phyloP scores from a whole-genome alignment of 306 rosid genomes.

The Prunus kanzakura region DNA sequence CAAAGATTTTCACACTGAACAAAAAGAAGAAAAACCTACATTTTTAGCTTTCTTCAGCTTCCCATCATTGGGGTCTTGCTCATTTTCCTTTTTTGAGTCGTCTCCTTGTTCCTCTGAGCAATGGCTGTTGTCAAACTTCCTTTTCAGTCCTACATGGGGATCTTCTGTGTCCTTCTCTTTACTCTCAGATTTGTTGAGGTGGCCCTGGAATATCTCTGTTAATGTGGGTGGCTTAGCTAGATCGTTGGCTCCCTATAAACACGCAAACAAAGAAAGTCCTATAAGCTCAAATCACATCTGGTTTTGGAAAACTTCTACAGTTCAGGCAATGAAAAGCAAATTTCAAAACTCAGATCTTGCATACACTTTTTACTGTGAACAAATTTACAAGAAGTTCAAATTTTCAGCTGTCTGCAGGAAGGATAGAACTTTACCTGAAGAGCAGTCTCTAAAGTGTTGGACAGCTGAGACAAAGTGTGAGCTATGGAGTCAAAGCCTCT shows the following conservation, averaged over 20 bases:
- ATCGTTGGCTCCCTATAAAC: slow-evolving; percentile 68
- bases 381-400: background rate
- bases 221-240: slow-evolving; percentile 78
- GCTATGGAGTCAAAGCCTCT: slow-evolving; percentile 89
- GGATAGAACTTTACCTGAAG: slow-evolving; percentile 49
- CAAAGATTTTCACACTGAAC: background rate
- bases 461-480: slow-evolving; percentile 65
- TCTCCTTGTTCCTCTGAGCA: slow-evolving; percentile 43
- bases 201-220: slow-evolving; percentile 66
- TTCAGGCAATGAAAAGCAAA: slow-evolving; percentile 1
- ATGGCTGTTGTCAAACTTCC: slow-evolving; percentile 58
- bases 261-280: background rate
- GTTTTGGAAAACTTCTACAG: background rate
- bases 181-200: slow-evolving; percentile 31
- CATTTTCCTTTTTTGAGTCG: slow-evolving; percentile 37
- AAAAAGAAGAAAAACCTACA: slow-evolving; percentile 34
- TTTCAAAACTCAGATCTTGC: slow-evolving; percentile 5
- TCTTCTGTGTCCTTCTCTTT: slow-evolving; percentile 43
- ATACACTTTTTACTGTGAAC: background rate
- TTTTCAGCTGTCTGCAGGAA: background rate
- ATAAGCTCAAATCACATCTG: slow-evolving; percentile 5
- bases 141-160: slow-evolving; percentile 56
- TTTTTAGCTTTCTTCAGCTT: slow-evolving; percentile 79
- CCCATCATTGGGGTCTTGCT: slow-evolving; percentile 33
- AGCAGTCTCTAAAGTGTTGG: slow-evolving; percentile 73